Conservation (phyloP, 2,329 filamentous ascomycete genomes). For the Paracamarosporium sp. region DNA sequence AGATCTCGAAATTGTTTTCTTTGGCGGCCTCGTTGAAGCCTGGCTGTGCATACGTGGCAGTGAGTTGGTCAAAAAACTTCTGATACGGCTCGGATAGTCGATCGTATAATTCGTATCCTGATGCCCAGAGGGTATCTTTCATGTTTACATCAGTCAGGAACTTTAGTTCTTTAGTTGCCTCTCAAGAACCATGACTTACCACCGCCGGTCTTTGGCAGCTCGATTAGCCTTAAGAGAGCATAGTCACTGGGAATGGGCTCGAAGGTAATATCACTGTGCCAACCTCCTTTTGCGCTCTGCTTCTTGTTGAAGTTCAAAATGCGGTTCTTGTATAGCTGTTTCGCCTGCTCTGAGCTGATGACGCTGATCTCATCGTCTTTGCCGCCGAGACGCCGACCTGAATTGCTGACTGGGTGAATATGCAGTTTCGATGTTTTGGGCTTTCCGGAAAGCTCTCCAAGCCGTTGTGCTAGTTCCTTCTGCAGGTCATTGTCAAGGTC, state of each 20-base stretch:
- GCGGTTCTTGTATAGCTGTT: constrained; percentile 16
- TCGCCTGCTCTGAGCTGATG: constrained; percentile 42
- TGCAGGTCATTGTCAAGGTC: constrained; percentile 59
- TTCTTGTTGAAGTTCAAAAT: too few relatives aligned
- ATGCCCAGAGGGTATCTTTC: constrained; percentile 45
- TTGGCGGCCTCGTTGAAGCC: constrained; percentile 1
- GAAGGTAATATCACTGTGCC: constrained; percentile 67
- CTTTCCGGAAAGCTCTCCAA: constrained; percentile 66
- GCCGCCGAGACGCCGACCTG: constrained; percentile 51
- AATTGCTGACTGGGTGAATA: constrained; percentile 63
- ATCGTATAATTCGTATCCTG: constrained; percentile 56
- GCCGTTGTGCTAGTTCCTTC: constrained; percentile 60
- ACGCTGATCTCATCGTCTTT: constrained; percentile 48
- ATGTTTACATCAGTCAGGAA: too few relatives aligned
- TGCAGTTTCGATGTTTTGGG: constrained; percentile 64
- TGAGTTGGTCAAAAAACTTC: constrained; percentile 56
- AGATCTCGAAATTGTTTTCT: constrained; percentile 32
- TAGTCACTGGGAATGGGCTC: constrained; percentile 70
- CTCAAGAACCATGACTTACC: too few relatives aligned
- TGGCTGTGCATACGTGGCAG: constrained; percentile 56
- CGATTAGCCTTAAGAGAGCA: constrained; percentile 59
- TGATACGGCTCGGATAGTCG: constrained; percentile 57
- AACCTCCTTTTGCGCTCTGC: constrained; percentile 57
- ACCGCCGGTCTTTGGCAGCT: constrained; percentile 41
- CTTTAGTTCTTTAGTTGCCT: too few relatives aligned